A percentile compares a stretch with the other conserved stretches of the same genome.
Conservation (phyloP, 140 eudicot genomes). For the Erigeron philadelphicus region DNA sequence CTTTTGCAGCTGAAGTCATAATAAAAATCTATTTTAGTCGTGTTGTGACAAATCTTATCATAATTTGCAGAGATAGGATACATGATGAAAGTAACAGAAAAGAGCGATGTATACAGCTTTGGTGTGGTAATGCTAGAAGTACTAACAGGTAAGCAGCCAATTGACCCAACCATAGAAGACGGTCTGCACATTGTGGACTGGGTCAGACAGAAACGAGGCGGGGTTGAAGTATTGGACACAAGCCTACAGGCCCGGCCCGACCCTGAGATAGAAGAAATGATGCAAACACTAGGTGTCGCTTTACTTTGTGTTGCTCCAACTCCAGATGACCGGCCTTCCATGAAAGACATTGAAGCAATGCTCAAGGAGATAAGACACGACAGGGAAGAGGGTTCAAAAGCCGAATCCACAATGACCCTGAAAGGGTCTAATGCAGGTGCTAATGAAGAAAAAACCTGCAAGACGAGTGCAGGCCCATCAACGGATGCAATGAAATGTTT, state of each 20-base stretch:
- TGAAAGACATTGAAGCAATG: slow-evolving; percentile 75
- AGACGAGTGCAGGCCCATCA: slow-evolving; percentile 39
- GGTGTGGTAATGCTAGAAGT: slow-evolving; percentile 76
- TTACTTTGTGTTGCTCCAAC: slow-evolving; percentile 59
- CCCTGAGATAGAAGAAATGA: slow-evolving; percentile 64
- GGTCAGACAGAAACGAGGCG: slow-evolving; percentile 57
- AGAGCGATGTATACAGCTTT: slow-evolving; percentile 78
- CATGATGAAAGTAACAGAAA: slow-evolving; percentile 78
- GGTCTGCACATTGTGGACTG: slow-evolving; percentile 81
- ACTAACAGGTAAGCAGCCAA: slow-evolving; percentile 73
- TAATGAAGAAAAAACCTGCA: slow-evolving; percentile 23
- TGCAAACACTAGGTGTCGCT: slow-evolving; percentile 74
- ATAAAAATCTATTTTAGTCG: neutral
- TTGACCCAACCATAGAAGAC: slow-evolving; percentile 75
- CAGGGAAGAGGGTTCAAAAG: slow-evolving; percentile 46
- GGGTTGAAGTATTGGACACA: slow-evolving; percentile 42
- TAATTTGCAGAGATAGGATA: slow-evolving; percentile 60
- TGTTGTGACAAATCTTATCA: neutral
- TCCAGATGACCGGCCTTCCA: slow-evolving; percentile 77
- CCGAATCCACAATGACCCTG: slow-evolving; percentile 30
- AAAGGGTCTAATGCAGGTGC: slow-evolving; percentile 33
- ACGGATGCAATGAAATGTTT: slow-evolving; percentile 44
- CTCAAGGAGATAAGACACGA: slow-evolving; percentile 58
- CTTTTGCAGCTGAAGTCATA: neutral
- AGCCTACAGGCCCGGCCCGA: slow-evolving; percentile 45